Evolutionary conservation across 2,329 filamentous ascomycete species (phyloP), one percentile per base, ranked within the genome.

Genomic region (Aspergillus viridinutans): DNA sequence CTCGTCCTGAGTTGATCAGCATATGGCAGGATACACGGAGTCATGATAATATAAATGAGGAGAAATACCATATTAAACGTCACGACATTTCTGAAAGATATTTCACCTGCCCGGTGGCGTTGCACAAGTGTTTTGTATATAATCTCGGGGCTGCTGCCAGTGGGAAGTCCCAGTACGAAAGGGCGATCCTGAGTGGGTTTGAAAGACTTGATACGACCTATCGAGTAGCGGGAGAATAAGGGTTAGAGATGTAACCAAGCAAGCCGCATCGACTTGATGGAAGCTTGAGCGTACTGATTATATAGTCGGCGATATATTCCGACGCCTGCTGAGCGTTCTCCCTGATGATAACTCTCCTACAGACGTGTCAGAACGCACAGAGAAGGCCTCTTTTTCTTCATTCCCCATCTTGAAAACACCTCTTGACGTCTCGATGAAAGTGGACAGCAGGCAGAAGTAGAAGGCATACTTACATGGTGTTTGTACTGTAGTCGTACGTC

Each of bases 11-110:
- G 6, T 21, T 12, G 10, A 23, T 68, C 14, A 70, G 61, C 45
- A 52, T 25, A 25, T 9, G 8, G n/a, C 48, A 14, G n/a, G 4
- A 40, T 17, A 32, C 35, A 25, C 17, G 32, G 25, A 25, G 12
- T 6, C 23, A 17, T 47, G 17, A 29, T 21, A 21, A 20, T 7
- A 25, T 45, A 12, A 9, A 14, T 43, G 2, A 12, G 42, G 23
- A 32, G 52, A 48, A 38, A 57, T 81, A 89, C 87, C 90, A 94
- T 94, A 76, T 94, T 94, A 81, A 95, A 95, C 26, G 90, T 95
- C 70, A 94, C 84, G 68, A 95, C 90, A 87, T 95, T 85, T 69
- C 88, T 86, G 72, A 95, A 95, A 1, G 90, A 93, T 68, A 95
- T 86, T 70, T 90, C 71, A 52, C 64, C 68, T 42, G 70, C 68